These are phyloP conservation scores for Saccharomyces hybrid DNA, from an alignment of 1,139 yeast genomes.

Conservation along the genomic window DNA sequence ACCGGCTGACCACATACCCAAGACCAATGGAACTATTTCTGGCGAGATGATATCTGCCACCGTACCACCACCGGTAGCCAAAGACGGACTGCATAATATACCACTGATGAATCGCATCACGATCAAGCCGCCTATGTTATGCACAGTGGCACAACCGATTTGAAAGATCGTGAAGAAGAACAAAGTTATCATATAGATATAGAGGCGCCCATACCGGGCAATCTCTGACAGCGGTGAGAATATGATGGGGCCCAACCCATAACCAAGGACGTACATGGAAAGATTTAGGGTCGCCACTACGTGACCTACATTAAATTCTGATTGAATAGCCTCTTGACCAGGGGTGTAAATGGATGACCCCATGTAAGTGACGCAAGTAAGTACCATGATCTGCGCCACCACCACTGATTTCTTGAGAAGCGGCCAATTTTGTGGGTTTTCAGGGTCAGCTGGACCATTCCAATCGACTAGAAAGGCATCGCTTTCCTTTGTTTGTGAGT, in stretches of 20 bases:
- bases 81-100: conserved; percentile 48
- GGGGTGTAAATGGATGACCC: conserved; percentile 59
- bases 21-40: conserved; percentile 36
- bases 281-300: conserved; percentile 12
- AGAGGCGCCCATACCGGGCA: conserved; percentile 49
- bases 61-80: conserved; percentile 54
- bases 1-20: conserved; percentile 45
- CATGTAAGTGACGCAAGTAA: conserved; percentile 43
- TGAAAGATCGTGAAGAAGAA: conserved; percentile 47
- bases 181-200: conserved; percentile 17
- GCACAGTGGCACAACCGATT: conserved; percentile 51
- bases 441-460: conserved; percentile 40
- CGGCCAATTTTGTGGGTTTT: conserved; percentile 54
- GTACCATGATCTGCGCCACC: conserved; percentile 39
- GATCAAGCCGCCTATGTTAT: conserved; percentile 45
- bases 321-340: conserved; percentile 30
- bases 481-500: not conserved
- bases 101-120: conserved; percentile 46
- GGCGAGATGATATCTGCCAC: conserved; percentile 46
- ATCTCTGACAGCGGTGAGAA: conserved; percentile 50
- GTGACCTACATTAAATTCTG: too few species aligned
- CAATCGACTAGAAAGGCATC: conserved; percentile 17
- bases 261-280: conserved; percentile 4
- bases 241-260: conserved; percentile 40
- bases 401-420: conserved; percentile 35